Base-by-base conservation (phyloP, 2,329 filamentous ascomycete species). In the Neobulgaria alba region DNA sequence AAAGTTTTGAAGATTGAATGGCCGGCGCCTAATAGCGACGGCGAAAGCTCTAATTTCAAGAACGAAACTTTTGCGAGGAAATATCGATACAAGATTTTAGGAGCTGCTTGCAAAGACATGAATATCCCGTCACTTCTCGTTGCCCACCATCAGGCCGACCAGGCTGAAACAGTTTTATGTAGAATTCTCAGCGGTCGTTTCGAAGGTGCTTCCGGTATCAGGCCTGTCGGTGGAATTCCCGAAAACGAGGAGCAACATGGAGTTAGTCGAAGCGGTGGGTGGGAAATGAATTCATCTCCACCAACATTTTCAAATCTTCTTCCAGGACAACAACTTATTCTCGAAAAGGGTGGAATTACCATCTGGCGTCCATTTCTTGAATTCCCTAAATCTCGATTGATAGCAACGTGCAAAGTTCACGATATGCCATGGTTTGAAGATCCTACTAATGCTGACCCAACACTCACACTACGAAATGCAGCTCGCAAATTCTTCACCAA, bases 131-230 rank as follows among this genome's bases (percentile, higher is more conserved):
- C 75, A 15, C 60, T 96, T 2, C 72, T 95, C 29, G 66, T 93
- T 19, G 92, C 82, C 3, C 92, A 98, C 58, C 92, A 98, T 59
- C 69, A 74, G 47, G 89, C 95, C 55, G 92, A 98, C 55, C 86
- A 92, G 57, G 83, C 88, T 41, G 92, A 98, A 64, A 95, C 89
- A 0, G 71, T 93, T 3, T 63, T 96, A 36, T 84, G 88, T 79
- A 75, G 92, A 31, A 62, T 96, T 26, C 62, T 81, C 7, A 67
- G 69, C 3, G 79, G 81, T 0, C 82, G 86, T 53, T 66, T 73
- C 2, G 74, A 75, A n/a, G 88, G 85, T 0, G 66, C 95, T 20
- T 67, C 71, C 12, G 87, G 84, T 3, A 92, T 94, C 53, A 71
- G 69, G 8, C 53, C 67, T 3, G 67, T 73, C 14, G 69, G 73